Conservation (phyloP, 345 rosid genomes). For the Cardamine occulta region DNA sequence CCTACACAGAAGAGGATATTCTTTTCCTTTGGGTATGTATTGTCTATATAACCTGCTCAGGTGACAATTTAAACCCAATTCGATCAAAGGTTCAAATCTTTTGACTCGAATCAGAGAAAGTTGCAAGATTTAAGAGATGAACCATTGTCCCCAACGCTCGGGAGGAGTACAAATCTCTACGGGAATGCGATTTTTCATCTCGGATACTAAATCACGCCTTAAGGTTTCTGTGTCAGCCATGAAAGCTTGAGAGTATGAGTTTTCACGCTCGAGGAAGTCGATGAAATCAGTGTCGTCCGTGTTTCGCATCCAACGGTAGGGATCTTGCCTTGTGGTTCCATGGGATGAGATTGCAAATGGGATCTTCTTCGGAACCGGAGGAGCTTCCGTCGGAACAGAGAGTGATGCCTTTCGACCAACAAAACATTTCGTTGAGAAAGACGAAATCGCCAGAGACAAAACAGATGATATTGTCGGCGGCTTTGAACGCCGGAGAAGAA, state of each 20-base stretch:
- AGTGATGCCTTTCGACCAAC: slow-evolving; percentile 39
- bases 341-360: slow-evolving; percentile 62
- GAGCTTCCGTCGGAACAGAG: slow-evolving; percentile 51
- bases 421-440: slow-evolving; percentile 50
- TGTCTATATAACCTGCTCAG: slow-evolving; percentile 68
- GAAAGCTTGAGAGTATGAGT: slow-evolving; percentile 76
- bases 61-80: not conserved
- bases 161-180: slow-evolving; percentile 64
- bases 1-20: slow-evolving; percentile 80
- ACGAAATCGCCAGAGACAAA: slow-evolving; percentile 34
- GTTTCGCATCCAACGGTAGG: slow-evolving; percentile 81
- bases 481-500: slow-evolving; percentile 44
- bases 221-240: slow-evolving; percentile 72
- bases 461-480: slow-evolving; percentile 38
- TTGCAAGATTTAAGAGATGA: slow-evolving; percentile 17
- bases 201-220: slow-evolving; percentile 53
- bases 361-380: slow-evolving; percentile 63
- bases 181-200: slow-evolving; percentile 72
- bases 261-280: slow-evolving; percentile 62
- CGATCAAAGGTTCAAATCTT: slow-evolving; percentile 21
- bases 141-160: slow-evolving; percentile 94
- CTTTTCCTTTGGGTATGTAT: slow-evolving; percentile 79
- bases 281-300: slow-evolving; percentile 58
- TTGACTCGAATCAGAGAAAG: not conserved
- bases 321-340: slow-evolving; percentile 71